These are phyloP conservation scores for Colletotrichum neosansevieriae DNA, from an alignment of 2,329 filamentous ascomycete species.

Conservation along the genomic window DNA sequence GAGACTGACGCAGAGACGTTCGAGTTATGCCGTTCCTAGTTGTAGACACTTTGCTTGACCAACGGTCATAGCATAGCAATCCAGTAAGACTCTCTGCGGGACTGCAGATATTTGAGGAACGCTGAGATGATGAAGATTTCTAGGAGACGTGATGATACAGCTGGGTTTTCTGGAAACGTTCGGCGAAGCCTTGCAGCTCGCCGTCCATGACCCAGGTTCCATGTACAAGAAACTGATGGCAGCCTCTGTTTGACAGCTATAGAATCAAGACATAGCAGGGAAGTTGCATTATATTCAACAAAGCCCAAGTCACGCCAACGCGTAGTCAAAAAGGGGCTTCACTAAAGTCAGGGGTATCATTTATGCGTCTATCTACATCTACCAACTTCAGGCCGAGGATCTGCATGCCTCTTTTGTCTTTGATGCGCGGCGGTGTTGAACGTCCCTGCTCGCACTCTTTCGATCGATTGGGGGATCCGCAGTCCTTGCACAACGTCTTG, in stretches of 20 bases:
- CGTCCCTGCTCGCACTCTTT: not conserved
- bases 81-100: too few species aligned
- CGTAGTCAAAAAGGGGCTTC: constrained; percentile 3
- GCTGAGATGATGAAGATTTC: not conserved
- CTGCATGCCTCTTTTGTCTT: not conserved
- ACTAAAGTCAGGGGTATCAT: constrained; percentile 36
- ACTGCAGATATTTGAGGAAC: too few species aligned
- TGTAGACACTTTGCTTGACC: too few species aligned
- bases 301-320: not conserved
- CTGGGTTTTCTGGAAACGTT: not conserved
- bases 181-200: not conserved
- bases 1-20: too few species aligned
- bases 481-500: too few species aligned
- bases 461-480: too few species aligned
- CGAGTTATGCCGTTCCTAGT: too few species aligned
- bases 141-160: not conserved
- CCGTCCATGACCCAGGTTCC: not conserved
- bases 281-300: constrained; percentile 5
- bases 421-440: not conserved
- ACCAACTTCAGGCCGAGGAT: not conserved
- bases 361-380: constrained; percentile 20
- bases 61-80: too few species aligned
- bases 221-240: not conserved
- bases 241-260: constrained; percentile 1
- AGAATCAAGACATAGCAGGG: not conserved